phyloP scores from a whole-genome alignment of 2,329 filamentous ascomycete genomes.

The Aspergillus bombycis region DNA sequence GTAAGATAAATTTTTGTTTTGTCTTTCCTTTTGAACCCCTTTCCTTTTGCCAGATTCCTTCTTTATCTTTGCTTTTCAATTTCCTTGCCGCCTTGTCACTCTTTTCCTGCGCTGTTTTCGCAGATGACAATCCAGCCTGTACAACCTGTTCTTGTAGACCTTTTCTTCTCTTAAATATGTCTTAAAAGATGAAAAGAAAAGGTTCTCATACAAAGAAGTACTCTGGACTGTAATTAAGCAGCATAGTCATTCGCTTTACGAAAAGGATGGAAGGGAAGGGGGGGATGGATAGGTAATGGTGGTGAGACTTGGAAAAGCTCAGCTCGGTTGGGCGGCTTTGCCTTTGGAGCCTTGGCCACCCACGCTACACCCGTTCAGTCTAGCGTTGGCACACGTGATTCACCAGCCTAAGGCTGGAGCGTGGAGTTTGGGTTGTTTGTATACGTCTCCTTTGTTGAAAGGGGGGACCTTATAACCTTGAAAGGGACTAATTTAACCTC shows the following conservation, averaged over 20 bases:
- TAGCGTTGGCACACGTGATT: conserved; percentile 7
- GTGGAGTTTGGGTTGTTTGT: conserved; percentile 30
- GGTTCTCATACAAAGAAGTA: conserved; percentile 42
- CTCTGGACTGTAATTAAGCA: conserved; percentile 34
- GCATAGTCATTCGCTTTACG: conserved; percentile 47
- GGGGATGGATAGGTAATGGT: conserved; percentile 17
- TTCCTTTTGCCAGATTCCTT: conserved; percentile 12
- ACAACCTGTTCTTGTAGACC: conserved; percentile 21
- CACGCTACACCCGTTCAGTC: background rate
- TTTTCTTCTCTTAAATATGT: conserved; percentile 28
- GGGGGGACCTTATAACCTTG: background rate
- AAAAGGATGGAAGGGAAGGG: conserved; percentile 26
- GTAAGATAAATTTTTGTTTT: conserved; percentile 19
- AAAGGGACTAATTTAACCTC: background rate
- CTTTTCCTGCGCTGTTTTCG: conserved; percentile 5
- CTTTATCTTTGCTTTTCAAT: conserved; percentile 12
- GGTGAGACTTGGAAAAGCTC: conserved; percentile 29
- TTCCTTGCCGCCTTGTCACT: conserved; percentile 13
- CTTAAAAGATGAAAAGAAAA: conserved; percentile 33
- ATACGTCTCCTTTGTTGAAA: conserved; percentile 1
- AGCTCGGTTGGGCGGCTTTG: conserved; percentile 23
- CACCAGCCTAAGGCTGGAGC: too few relatives aligned
- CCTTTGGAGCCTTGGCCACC: conserved; percentile 5
- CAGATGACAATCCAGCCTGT: conserved; percentile 20
- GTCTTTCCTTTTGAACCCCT: conserved; percentile 8